Percentiles rank a stretch among this genome's conserved stretches.
Evolutionary conservation across 1,284 basidiomycete genomes (phyloP).

Genomic region (Filobasidium uniguttulatum): DNA sequence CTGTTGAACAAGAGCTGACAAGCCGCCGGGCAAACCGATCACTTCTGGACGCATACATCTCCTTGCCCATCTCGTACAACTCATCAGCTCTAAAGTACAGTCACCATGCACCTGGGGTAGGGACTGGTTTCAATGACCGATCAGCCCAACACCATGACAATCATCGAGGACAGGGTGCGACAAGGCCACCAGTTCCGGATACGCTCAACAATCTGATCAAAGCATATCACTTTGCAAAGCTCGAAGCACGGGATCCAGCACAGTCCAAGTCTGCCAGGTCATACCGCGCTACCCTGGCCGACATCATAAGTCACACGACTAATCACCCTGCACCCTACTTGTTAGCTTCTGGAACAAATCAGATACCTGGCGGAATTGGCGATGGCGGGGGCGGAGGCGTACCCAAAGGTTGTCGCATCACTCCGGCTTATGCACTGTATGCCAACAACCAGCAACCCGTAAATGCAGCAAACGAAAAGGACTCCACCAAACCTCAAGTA

Average conservation of each 20-base stretch:
- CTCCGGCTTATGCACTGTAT: constrained; percentile 9
- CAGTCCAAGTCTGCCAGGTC: constrained; percentile 4
- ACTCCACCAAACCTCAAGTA: constrained; percentile 1
- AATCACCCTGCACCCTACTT: constrained; percentile 6
- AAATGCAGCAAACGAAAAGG: constrained; percentile 10
- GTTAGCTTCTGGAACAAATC: constrained; percentile 5
- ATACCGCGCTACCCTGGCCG: constrained; percentile 9
- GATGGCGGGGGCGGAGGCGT: not conserved
- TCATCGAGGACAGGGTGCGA: not conserved
- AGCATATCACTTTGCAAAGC: constrained; percentile 6
- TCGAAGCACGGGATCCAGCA: constrained; percentile 2
- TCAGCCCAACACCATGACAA: not conserved
- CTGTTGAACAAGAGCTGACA: not conserved
- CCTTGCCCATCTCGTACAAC: constrained; percentile 8
- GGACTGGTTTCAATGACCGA: not conserved
- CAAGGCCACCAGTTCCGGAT: not conserved
- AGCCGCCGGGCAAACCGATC: constrained; percentile 6
- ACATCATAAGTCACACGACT: constrained; percentile 1
- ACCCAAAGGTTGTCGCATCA: constrained; percentile 7
- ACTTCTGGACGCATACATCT: constrained; percentile 8
- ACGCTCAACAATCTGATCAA: constrained; percentile 7
- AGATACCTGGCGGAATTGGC: constrained; percentile 8
- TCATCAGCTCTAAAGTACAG: constrained; percentile 7
- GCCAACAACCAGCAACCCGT: constrained; percentile 7
- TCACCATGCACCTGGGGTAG: constrained; percentile 2